Evolutionary conservation across 2,329 filamentous ascomycete species (phyloP).

Genomic region (Trichoderma atroviride): DNA sequence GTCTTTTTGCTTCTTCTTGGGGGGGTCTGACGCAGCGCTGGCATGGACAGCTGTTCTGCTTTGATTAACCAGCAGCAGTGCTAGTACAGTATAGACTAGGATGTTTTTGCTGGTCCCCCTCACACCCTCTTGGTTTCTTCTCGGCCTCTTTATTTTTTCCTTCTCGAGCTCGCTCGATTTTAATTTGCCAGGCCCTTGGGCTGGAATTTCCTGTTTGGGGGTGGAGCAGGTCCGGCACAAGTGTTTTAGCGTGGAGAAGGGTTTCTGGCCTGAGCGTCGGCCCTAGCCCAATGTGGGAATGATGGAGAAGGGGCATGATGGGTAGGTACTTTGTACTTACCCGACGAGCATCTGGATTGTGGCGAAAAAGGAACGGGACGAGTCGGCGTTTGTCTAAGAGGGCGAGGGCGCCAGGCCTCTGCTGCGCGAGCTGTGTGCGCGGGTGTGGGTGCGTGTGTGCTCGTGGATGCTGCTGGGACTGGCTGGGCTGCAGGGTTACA

Average conservation of each 20-base stretch:
- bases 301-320: conserved; percentile 18
- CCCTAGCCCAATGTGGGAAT: conserved; percentile 18
- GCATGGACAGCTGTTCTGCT: not conserved
- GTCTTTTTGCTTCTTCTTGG: not conserved
- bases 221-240: conserved; percentile 25
- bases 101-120: not conserved
- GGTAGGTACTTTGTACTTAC: no score
- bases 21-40: conserved; percentile 15
- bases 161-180: not conserved
- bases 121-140: not conserved
- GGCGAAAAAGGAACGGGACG: conserved; percentile 23
- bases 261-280: conserved; percentile 4
- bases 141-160: not conserved
- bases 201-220: conserved; percentile 27
- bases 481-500: not conserved
- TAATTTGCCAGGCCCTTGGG: conserved; percentile 23
- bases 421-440: not conserved
- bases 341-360: not conserved
- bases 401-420: not conserved
- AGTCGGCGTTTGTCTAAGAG: not conserved
- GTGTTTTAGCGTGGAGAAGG: conserved; percentile 16
- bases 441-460: not conserved
- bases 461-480: not conserved
- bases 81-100: not conserved
- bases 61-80: not conserved